A percentile compares a stretch with the other conserved stretches of the same genome.
phyloP scores from a whole-genome alignment of 306 rosid genomes.

The Medicago ruthenica region DNA sequence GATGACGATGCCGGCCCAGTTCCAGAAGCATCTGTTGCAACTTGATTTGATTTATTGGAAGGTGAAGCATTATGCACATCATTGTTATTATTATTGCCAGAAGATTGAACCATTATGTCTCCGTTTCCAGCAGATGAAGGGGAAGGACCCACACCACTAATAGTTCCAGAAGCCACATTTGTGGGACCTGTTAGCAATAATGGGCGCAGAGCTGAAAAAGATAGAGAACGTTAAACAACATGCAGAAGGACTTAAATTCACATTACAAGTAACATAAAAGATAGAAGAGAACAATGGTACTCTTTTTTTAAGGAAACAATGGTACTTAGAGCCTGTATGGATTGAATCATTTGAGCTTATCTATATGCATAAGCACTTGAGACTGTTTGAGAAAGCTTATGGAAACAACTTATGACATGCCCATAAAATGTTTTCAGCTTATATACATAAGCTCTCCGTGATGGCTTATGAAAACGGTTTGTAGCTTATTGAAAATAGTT shows the following conservation, averaged over 20 bases:
- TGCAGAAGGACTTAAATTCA: slow-evolving; percentile 22
- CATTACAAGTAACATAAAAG: slow-evolving; percentile 31
- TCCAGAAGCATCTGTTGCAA: slow-evolving; percentile 45
- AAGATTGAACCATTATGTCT: slow-evolving; percentile 54
- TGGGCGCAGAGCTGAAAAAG: slow-evolving; percentile 67
- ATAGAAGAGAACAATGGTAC: not conserved
- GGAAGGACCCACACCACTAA: slow-evolving; percentile 48
- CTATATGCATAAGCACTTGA: not conserved
- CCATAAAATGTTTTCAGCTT: not conserved
- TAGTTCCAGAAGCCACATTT: slow-evolving; percentile 55
- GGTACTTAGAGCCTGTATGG: not conserved
- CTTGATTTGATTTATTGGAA: slow-evolving; percentile 54
- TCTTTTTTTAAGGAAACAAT: too few species aligned
- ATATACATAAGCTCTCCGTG: not conserved
- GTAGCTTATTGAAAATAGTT: not conserved
- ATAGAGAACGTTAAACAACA: slow-evolving; percentile 2
- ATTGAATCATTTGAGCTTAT: not conserved
- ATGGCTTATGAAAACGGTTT: not conserved
- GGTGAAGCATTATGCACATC: slow-evolving; percentile 52
- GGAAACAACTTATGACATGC: not conserved
- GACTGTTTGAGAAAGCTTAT: not conserved
- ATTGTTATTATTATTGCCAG: slow-evolving; percentile 43
- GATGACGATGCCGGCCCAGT: slow-evolving; percentile 56
- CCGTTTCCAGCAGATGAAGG: slow-evolving; percentile 50
- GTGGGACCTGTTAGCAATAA: slow-evolving; percentile 61